phyloP scores from a whole-genome alignment of 148 eudicot genomes.

The Heliosperma pusillum region DNA sequence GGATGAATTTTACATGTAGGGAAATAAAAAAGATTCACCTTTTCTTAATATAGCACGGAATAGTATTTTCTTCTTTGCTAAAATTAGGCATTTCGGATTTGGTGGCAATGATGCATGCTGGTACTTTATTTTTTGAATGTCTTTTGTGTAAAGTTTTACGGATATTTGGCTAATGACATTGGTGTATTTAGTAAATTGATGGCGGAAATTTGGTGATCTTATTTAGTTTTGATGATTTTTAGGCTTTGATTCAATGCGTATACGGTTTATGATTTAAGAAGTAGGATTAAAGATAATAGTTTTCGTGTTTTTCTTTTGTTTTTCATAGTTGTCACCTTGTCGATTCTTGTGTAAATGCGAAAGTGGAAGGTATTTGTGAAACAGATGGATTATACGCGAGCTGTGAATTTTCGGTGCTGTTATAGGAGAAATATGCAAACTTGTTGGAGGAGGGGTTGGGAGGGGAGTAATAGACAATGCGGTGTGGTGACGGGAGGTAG shows the following conservation, averaged over 20 bases:
- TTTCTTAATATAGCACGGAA: neutral
- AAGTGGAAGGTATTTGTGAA: too few species aligned
- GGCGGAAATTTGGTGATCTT: too few species aligned
- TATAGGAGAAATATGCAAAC: neutral
- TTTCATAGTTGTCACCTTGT: too few species aligned
- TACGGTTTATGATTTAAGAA: too few species aligned
- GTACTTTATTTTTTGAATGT: neutral
- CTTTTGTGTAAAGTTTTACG: neutral
- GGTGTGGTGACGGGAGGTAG: neutral
- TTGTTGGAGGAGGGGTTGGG: neutral
- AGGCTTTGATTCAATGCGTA: too few species aligned
- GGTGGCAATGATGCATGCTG: neutral
- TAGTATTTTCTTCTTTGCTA: conserved; percentile 9
- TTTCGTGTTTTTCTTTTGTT: too few species aligned
- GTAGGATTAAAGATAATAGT: too few species aligned
- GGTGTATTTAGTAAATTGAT: neutral
- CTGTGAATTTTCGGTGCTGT: neutral
- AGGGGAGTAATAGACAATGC: neutral
- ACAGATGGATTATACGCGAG: neutral
- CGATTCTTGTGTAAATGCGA: too few species aligned
- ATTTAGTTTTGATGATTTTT: too few species aligned
- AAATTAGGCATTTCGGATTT: neutral
- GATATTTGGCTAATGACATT: neutral
- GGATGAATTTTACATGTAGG: neutral
- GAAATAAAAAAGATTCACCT: conserved; percentile 3